Base-by-base conservation (phyloP, 2,329 filamentous ascomycete species). In the Leptographium lundbergii region DNA sequence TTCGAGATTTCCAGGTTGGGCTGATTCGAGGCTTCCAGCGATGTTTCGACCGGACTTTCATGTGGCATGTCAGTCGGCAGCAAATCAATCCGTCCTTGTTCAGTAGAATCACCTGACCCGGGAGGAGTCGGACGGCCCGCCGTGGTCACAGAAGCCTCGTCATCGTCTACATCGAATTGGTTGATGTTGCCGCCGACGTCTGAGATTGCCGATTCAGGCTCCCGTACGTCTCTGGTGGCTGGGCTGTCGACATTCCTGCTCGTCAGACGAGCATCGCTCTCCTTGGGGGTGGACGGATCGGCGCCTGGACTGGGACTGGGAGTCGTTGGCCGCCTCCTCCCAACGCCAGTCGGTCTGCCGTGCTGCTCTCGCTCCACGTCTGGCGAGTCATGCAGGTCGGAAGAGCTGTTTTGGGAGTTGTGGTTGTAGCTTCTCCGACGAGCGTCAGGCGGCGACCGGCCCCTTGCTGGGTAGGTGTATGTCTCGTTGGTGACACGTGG, bases 371-470 rank as follows among this genome's bases (percentile, higher is more conserved):
- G n/a, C 42, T 22, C 42, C 19, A 45, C 19, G 42, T 14, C 13
- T 51, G 48, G n/a, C 53, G 53, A 39, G 6, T 14, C 34, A 22
- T 17, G 34, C 34, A 6, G n/a, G 17, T 29, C 34, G 22, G 14
- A 25, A 27, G 7, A 39, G 10, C 36, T 55, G 22, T 48, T n/a
- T 6, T 56, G 6, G 2, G 25, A 19, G 39, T 42, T 55, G 22
- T 17, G 13, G 22, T 22, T 9, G 11, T 25, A 6, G 32, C 29
- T 22, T 24, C 24, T 77, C 24, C 77, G 75, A 42, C 75, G 66
- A 14, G 77, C 77, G 48, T 78, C 80, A 0, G 79, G 77, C 1
- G 79, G 79, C 27, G 80, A 82, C 34, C 80, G 74, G 6, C 80
- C 80, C 52, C 80, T 72, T 13, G 71, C 72, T 6, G 77, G 75